Evolutionary conservation across 176 grass and related monocot species (phyloP).

Genomic region (Miscanthus lutarioriparius): DNA sequence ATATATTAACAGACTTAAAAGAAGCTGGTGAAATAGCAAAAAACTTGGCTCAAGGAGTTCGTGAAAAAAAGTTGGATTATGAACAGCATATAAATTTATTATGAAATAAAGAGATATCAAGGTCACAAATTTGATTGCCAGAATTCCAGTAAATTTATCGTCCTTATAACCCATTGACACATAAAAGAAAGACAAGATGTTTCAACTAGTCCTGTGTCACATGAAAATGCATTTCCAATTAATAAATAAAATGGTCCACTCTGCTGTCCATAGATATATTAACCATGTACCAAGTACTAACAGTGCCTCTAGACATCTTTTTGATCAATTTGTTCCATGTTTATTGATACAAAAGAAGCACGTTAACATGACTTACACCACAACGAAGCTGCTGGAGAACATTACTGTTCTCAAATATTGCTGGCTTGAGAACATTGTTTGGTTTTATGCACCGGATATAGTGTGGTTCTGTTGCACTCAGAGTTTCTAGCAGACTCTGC

Average conservation of each 20-base stretch:
- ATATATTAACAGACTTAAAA: slow-evolving; percentile 1
- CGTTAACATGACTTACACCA: slow-evolving; percentile 56
- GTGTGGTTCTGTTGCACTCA: slow-evolving; percentile 90
- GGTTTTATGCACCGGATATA: slow-evolving; percentile 94
- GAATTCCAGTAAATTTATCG: neutral
- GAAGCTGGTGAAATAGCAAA: neutral
- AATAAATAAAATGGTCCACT: slow-evolving; percentile 2
- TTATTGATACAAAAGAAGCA: slow-evolving; percentile 30
- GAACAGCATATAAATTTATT: neutral
- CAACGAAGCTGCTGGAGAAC: slow-evolving; percentile 93
- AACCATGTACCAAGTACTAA: neutral
- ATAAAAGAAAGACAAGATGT: neutral
- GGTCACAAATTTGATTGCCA: neutral
- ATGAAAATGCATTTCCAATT: neutral
- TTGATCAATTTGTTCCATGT: neutral
- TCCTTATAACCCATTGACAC: neutral
- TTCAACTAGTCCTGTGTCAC: neutral
- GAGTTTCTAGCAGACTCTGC: slow-evolving; percentile 80
- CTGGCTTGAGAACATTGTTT: slow-evolving; percentile 89
- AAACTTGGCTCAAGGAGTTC: neutral
- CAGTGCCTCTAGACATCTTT: neutral
- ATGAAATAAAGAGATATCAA: neutral
- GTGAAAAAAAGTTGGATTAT: neutral
- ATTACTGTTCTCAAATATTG: slow-evolving; percentile 88
- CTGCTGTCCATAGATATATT: neutral